Conservation (phyloP, 2,329 filamentous ascomycete genomes). For the Hawksworthiomyces lignivorus region DNA sequence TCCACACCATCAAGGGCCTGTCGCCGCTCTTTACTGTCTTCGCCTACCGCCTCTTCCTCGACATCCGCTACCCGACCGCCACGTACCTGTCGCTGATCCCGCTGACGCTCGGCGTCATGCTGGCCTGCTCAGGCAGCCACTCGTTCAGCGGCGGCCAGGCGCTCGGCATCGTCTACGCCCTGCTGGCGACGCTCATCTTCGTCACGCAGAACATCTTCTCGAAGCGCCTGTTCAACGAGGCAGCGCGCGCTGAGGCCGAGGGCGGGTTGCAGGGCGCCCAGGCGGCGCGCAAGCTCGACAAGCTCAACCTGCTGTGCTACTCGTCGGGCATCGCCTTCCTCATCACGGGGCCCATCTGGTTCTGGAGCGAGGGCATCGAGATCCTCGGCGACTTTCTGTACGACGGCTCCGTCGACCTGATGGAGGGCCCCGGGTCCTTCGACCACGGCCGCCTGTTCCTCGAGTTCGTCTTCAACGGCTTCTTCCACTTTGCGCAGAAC, state of each 20-base stretch:
- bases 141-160: constrained; percentile 69
- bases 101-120: constrained; percentile 86
- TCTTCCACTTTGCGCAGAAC: constrained; percentile 94
- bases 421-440: constrained; percentile 55
- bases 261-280: constrained; percentile 48
- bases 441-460: constrained; percentile 65
- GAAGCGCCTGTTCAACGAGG: constrained; percentile 95
- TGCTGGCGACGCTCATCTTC: constrained; percentile 87
- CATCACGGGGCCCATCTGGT: constrained; percentile 84
- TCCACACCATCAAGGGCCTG: constrained; percentile 97
- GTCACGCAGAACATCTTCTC: constrained; percentile 98
- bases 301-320: constrained; percentile 93
- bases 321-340: constrained; percentile 91
- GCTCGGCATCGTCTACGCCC: constrained; percentile 80
- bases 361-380: constrained; percentile 78
- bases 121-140: constrained; percentile 82
- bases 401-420: constrained; percentile 67
- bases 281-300: constrained; percentile 77
- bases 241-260: constrained; percentile 74
- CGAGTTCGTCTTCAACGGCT: constrained; percentile 96
- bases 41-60: constrained; percentile 82
- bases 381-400: constrained; percentile 71
- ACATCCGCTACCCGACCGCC: constrained; percentile 76
- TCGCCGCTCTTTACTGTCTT: constrained; percentile 92
- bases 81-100: constrained; percentile 90